A percentile compares a stretch with the other conserved stretches of the same genome.
These are phyloP conservation scores for Hypoxylon sp. DNA, from an alignment of 2,329 filamentous ascomycete genomes.

Conservation along the genomic window DNA sequence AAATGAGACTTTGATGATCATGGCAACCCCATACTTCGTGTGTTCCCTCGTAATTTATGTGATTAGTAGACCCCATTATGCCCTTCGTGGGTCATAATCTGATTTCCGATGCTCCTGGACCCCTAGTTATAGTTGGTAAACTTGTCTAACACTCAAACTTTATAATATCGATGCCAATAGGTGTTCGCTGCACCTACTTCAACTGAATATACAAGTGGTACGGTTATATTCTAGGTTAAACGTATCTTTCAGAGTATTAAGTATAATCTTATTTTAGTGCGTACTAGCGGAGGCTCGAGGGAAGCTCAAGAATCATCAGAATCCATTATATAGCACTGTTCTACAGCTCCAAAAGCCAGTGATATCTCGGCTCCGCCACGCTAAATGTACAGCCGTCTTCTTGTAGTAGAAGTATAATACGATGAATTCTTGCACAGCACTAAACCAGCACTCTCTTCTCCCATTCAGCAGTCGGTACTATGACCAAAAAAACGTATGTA, in stretches of 20 bases:
- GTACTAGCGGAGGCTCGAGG: neutral
- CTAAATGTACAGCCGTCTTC: neutral
- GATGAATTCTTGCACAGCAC: neutral
- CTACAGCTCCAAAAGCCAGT: neutral
- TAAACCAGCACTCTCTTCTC: neutral
- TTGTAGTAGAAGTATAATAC: neutral
- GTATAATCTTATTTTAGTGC: neutral
- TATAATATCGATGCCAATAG: neutral
- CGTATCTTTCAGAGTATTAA: too few species aligned
- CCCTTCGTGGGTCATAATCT: neutral
- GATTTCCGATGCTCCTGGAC: neutral
- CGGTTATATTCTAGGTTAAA: too few species aligned
- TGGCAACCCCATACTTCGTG: slow-evolving; percentile 43
- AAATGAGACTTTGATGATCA: slow-evolving; percentile 54
- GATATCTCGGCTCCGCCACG: neutral
- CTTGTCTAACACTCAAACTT: neutral
- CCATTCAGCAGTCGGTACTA: neutral
- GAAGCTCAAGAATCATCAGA: neutral
- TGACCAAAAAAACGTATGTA: neutral
- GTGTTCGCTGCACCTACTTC: neutral
- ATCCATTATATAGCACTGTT: neutral
- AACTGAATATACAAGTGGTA: too few species aligned
- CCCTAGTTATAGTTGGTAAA: neutral
- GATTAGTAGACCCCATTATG: neutral
- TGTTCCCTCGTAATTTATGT: neutral